phyloP scores from a whole-genome alignment of 106 monocot genomes.

The Chionographis japonica region DNA sequence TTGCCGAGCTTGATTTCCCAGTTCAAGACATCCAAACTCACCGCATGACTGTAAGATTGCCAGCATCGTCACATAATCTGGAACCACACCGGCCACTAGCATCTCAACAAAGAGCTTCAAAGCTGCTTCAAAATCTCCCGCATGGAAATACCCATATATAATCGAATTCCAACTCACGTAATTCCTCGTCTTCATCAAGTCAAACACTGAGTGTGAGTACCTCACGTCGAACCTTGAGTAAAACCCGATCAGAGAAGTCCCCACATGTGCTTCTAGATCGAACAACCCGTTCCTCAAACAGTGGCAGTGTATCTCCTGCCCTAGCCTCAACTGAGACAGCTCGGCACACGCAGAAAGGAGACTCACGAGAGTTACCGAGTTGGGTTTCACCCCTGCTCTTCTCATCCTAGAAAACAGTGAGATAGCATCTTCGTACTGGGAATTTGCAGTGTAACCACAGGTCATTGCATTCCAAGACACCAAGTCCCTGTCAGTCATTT shows the following conservation, averaged over 20 bases:
- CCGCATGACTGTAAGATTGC: conserved; percentile 10
- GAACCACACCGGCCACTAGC: conserved; percentile 1
- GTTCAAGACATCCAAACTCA: background rate
- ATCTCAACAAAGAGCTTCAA: conserved; percentile 12
- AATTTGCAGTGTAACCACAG: conserved; percentile 11
- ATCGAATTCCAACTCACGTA: conserved; percentile 13
- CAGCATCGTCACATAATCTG: conserved; percentile 8
- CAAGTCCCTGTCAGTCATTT: conserved; percentile 12
- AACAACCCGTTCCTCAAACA: conserved; percentile 27
- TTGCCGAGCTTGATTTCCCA: conserved; percentile 17
- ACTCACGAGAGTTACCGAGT: conserved; percentile 16
- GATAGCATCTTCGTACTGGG: conserved; percentile 11
- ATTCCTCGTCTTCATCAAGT: background rate
- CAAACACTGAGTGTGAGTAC: conserved; percentile 10
- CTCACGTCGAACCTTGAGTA: conserved; percentile 17
- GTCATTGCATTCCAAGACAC: conserved; percentile 25
- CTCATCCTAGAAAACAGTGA: conserved; percentile 16
- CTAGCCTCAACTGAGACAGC: conserved; percentile 9
- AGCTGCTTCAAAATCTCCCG: conserved; percentile 2
- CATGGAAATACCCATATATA: background rate
- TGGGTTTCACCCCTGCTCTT: conserved; percentile 11
- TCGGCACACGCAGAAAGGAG: conserved; percentile 19
- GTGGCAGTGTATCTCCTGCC: conserved; percentile 23
- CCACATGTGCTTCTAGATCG: conserved; percentile 11
- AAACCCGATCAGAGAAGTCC: conserved; percentile 29